These are phyloP conservation scores for Actinomortierella ambigua DNA, from an alignment of 371 early-diverging fungal genomes.

Conservation along the genomic window DNA sequence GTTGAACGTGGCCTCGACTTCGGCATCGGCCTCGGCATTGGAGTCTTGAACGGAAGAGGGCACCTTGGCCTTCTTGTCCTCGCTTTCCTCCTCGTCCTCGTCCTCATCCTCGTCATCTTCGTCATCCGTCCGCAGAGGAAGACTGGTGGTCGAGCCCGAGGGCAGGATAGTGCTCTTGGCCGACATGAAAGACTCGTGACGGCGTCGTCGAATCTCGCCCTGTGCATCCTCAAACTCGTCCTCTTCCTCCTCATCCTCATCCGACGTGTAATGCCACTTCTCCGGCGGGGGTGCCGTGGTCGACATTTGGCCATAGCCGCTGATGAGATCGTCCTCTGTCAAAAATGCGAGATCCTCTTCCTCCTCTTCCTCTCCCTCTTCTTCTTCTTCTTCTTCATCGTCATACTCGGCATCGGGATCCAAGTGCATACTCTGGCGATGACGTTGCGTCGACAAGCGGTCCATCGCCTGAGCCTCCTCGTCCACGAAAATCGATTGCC, in stretches of 20 bases:
- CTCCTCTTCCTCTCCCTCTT: conserved; percentile 28
- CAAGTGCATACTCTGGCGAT: conserved; percentile 39
- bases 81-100: not conserved
- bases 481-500: conserved; percentile 44
- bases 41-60: not conserved
- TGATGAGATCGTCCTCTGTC: too few species aligned
- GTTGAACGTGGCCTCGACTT: too few species aligned
- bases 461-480: conserved; percentile 43
- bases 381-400: conserved; percentile 16
- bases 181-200: conserved; percentile 42
- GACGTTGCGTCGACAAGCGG: conserved; percentile 29
- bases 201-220: conserved; percentile 20
- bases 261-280: conserved; percentile 47
- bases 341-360: conserved; percentile 6
- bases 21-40: too few species aligned
- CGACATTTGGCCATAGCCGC: conserved; percentile 1
- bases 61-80: not conserved
- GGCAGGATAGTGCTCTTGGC: conserved; percentile 33
- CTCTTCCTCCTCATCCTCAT: conserved; percentile 18
- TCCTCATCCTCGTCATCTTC: conserved; percentile 9
- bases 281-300: conserved; percentile 28
- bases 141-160: conserved; percentile 31
- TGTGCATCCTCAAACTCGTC: conserved; percentile 12
- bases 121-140: conserved; percentile 6
- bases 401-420: conserved; percentile 10